phyloP scores from a whole-genome alignment of 345 rosid genomes.

The Dipteronia dyeriana region DNA sequence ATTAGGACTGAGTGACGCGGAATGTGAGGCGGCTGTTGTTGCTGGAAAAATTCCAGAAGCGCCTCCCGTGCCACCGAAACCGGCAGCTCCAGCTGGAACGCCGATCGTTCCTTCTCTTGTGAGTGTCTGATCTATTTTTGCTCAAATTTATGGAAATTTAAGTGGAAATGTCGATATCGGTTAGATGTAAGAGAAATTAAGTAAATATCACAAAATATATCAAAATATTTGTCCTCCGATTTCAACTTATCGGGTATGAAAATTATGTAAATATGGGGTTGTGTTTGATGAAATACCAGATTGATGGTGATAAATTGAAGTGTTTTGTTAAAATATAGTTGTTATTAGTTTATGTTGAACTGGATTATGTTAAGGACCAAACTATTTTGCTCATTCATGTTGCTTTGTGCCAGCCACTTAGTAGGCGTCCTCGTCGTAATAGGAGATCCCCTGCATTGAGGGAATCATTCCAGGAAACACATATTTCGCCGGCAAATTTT shows the following conservation, averaged over 20 bases:
- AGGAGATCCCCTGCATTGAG: conserved; percentile 65
- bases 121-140: conserved; percentile 23
- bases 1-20: conserved; percentile 65
- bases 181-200: too few species aligned
- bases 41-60: conserved; percentile 80
- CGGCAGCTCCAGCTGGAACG: conserved; percentile 80
- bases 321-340: too few species aligned
- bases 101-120: conserved; percentile 69
- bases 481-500: conserved; percentile 78
- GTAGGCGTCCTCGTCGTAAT: conserved; percentile 83
- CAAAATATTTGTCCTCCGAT: too few species aligned
- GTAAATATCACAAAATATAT: too few species aligned
- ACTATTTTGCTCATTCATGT: not conserved
- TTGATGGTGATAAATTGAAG: too few species aligned
- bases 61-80: conserved; percentile 79
- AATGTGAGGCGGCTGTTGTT: conserved; percentile 90
- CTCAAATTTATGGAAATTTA: too few species aligned
- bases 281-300: not conserved
- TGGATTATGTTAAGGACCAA: too few species aligned
- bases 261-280: too few species aligned
- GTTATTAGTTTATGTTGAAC: not conserved
- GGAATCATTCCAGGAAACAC: conserved; percentile 87
- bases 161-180: too few species aligned
- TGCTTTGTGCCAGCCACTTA: conserved; percentile 59
- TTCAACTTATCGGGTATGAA: too few species aligned